A percentile compares a stretch with the other conserved stretches of the same genome.
These are phyloP conservation scores for Ogataea polymorpha DNA, from an alignment of 805 yeast species.

Conservation along the genomic window DNA sequence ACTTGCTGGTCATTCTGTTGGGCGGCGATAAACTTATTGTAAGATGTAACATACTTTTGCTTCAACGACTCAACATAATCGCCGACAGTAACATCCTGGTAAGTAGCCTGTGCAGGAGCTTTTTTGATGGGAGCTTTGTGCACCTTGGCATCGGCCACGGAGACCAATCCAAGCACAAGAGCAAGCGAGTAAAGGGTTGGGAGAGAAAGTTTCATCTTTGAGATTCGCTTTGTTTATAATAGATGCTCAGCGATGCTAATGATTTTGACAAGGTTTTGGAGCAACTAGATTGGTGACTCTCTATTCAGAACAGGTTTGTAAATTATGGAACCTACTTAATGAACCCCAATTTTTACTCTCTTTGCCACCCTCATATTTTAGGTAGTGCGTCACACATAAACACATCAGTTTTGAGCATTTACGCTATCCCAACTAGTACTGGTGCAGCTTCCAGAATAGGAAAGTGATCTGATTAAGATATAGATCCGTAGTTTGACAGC, in stretches of 20 bases:
- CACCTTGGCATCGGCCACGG: slow-evolving; percentile 41
- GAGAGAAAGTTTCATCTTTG: slow-evolving; percentile 30
- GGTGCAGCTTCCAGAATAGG: slow-evolving; percentile 2
- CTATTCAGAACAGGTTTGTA: not conserved
- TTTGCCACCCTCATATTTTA: slow-evolving; percentile 7
- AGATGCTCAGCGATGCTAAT: not conserved
- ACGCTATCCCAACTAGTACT: slow-evolving; percentile 1
- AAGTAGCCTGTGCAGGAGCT: slow-evolving; percentile 45
- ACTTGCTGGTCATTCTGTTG: slow-evolving; percentile 24
- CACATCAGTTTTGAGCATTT: not conserved
- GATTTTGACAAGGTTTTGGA: not conserved
- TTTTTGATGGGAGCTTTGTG: slow-evolving; percentile 47
- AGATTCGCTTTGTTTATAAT: not conserved
- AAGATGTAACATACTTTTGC: slow-evolving; percentile 44
- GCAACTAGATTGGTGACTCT: not conserved
- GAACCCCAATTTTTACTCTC: slow-evolving; percentile 9
- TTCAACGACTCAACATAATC: slow-evolving; percentile 49
- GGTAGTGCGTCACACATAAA: slow-evolving; percentile 3
- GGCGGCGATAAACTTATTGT: slow-evolving; percentile 25
- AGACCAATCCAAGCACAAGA: slow-evolving; percentile 31
- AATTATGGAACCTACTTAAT: slow-evolving; percentile 2
- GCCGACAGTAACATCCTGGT: slow-evolving; percentile 41
- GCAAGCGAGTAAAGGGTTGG: slow-evolving; percentile 44
- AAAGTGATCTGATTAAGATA: slow-evolving; percentile 1
- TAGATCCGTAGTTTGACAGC: slow-evolving; percentile 9